Conservation (phyloP, 495 filamentous ascomycete species). For the Jackrogersella minutella region DNA sequence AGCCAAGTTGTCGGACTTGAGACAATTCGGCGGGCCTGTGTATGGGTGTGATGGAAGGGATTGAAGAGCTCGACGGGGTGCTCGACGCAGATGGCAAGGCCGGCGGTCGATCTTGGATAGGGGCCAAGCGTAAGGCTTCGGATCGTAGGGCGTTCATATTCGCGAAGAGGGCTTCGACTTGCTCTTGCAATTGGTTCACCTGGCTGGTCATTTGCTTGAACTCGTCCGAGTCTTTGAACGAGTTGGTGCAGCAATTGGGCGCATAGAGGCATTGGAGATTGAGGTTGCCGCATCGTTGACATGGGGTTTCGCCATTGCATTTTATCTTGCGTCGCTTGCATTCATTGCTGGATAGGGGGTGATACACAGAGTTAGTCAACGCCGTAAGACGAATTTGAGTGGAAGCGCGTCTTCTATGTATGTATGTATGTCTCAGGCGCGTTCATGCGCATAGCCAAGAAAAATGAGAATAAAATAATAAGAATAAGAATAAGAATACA, state of each 20-base stretch:
- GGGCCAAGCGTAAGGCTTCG: conserved; percentile 54
- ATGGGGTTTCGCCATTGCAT: conserved; percentile 86
- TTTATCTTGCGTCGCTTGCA: conserved; percentile 94
- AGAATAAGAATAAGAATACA: background rate
- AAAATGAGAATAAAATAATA: too few species aligned
- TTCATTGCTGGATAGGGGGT: conserved; percentile 66
- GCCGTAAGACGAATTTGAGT: conserved; percentile 1
- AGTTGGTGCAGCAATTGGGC: conserved; percentile 82
- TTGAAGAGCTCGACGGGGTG: conserved; percentile 47
- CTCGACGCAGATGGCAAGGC: conserved; percentile 47
- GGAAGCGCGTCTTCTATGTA: too few species aligned
- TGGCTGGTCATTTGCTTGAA: conserved; percentile 80
- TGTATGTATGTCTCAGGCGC: too few species aligned
- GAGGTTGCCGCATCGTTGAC: conserved; percentile 84
- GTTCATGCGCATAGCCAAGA: too few species aligned
- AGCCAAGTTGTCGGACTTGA: conserved; percentile 64
- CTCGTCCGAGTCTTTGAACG: conserved; percentile 89
- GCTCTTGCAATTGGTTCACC: conserved; percentile 78
- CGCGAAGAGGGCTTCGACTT: conserved; percentile 78
- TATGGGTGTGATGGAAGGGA: conserved; percentile 44
- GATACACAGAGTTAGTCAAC: background rate
- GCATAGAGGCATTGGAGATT: conserved; percentile 85
- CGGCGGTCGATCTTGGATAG: conserved; percentile 50
- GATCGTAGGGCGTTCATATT: conserved; percentile 71
- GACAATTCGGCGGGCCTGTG: conserved; percentile 38